Evolutionary conservation across 2,329 filamentous ascomycete genomes (phyloP).

Genomic region (Aspergillus aculeatinus): DNA sequence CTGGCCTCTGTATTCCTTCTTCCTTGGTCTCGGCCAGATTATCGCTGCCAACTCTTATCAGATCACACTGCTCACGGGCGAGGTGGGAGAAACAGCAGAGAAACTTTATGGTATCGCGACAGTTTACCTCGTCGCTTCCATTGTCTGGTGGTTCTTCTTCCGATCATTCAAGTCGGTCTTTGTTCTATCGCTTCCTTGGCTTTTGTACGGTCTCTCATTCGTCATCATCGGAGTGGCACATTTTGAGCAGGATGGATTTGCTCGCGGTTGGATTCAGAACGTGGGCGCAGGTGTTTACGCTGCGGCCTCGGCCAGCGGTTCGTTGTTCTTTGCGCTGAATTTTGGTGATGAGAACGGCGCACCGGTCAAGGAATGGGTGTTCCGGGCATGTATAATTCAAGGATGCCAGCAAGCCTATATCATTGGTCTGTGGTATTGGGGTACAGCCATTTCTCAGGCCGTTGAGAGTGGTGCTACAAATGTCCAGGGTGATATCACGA

Average conservation of each 20-base stretch:
- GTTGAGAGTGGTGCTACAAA: conserved; percentile 44
- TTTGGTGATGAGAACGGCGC: conserved; percentile 64
- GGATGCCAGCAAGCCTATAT: conserved; percentile 67
- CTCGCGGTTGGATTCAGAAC: conserved; percentile 58
- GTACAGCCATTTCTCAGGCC: conserved; percentile 52
- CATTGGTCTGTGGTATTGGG: conserved; percentile 67
- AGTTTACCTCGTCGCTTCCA: conserved; percentile 58
- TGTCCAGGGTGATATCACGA: conserved; percentile 37
- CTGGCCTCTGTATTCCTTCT: conserved; percentile 63
- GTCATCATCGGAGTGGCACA: conserved; percentile 63
- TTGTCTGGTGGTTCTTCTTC: conserved; percentile 64
- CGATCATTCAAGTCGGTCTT: conserved; percentile 58
- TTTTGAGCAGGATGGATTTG: conserved; percentile 43
- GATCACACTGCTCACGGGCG: conserved; percentile 65
- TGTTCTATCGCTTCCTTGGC: conserved; percentile 60
- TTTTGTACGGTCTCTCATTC: conserved; percentile 64
- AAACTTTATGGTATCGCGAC: conserved; percentile 62
- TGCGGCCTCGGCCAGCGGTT: conserved; percentile 61
- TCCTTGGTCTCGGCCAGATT: conserved; percentile 62
- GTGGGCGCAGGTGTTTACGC: conserved; percentile 63
- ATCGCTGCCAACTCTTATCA: conserved; percentile 67
- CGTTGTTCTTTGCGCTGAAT: conserved; percentile 66
- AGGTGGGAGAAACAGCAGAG: conserved; percentile 58
- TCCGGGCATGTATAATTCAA: conserved; percentile 64
- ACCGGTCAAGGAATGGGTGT: conserved; percentile 65